A percentile compares a stretch with the other conserved stretches of the same genome.
These are phyloP conservation scores for Colletotrichum ledebouriae DNA, from an alignment of 2,329 filamentous ascomycete genomes.

Conservation along the genomic window DNA sequence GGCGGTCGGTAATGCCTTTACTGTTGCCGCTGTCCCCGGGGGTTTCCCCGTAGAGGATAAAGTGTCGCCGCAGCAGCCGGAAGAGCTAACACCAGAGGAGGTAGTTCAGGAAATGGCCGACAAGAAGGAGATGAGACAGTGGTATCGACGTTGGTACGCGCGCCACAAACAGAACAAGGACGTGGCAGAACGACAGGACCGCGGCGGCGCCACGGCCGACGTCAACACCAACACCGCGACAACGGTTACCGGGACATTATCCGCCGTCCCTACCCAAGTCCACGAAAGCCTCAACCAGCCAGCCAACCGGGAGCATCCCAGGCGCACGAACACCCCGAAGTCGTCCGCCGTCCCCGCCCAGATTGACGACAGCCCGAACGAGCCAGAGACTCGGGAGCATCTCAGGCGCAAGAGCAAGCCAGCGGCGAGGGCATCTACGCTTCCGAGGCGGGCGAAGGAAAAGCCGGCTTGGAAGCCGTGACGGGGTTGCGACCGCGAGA, in stretches of 20 bases:
- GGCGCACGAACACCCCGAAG: no score
- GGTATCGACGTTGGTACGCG: constrained; percentile 10
- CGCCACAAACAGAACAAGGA: not conserved
- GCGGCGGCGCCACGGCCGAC: not conserved
- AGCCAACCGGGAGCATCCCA: no score
- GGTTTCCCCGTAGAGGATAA: not conserved
- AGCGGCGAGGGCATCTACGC: not conserved
- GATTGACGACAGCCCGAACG: not conserved
- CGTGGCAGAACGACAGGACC: not conserved
- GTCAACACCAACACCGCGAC: no score
- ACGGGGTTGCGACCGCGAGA: no score
- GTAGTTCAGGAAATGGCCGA: not conserved
- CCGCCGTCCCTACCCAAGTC: no score
- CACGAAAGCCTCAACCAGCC: no score
- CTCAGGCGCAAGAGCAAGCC: not conserved
- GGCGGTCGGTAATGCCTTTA: not conserved
- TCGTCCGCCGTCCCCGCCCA: not conserved
- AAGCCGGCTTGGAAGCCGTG: constrained; percentile 4
- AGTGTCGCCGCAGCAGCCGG: not conserved
- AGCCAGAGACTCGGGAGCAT: not conserved
- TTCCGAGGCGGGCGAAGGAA: not conserved
- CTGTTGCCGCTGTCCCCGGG: not conserved
- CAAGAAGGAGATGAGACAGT: constrained; percentile 2
- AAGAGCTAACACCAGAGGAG: not conserved
- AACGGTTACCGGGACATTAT: no score